These are phyloP conservation scores for Lactarius hengduanensis DNA, from an alignment of 768 basidiomycete species.

Conservation along the genomic window DNA sequence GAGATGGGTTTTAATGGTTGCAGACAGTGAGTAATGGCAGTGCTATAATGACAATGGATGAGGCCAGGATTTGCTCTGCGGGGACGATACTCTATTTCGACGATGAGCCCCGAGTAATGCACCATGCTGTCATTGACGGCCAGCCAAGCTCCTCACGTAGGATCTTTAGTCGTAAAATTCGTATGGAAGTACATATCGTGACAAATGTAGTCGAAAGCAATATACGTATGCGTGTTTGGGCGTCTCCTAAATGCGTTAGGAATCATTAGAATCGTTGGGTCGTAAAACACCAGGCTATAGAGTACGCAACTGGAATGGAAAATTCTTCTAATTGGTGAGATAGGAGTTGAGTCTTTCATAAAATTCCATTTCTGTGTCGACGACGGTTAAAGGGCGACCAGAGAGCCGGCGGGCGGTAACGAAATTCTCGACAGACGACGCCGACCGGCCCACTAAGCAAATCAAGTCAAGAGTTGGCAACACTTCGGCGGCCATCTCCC, in stretches of 20 bases:
- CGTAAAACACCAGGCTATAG: not conserved
- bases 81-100: too few species aligned
- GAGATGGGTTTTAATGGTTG: not conserved
- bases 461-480: not conserved
- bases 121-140: not conserved
- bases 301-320: not conserved
- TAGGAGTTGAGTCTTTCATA: too few species aligned
- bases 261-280: not conserved
- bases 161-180: not conserved
- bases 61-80: too few species aligned
- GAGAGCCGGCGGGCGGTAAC: too few species aligned
- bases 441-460: not conserved
- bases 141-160: not conserved
- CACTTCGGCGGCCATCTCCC: not conserved
- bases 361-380: too few species aligned
- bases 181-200: too few species aligned
- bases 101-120: not conserved
- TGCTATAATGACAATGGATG: too few species aligned
- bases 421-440: not conserved
- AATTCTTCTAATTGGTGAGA: not conserved
- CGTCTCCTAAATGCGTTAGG: not conserved
- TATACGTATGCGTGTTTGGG: too few species aligned
- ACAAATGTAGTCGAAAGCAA: too few species aligned
- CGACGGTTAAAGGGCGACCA: too few species aligned
- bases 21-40: too few species aligned